A percentile compares a stretch with the other conserved stretches of the same genome.
Conservation (phyloP, 2,329 filamentous ascomycete species). For the Fusarium sp. region DNA sequence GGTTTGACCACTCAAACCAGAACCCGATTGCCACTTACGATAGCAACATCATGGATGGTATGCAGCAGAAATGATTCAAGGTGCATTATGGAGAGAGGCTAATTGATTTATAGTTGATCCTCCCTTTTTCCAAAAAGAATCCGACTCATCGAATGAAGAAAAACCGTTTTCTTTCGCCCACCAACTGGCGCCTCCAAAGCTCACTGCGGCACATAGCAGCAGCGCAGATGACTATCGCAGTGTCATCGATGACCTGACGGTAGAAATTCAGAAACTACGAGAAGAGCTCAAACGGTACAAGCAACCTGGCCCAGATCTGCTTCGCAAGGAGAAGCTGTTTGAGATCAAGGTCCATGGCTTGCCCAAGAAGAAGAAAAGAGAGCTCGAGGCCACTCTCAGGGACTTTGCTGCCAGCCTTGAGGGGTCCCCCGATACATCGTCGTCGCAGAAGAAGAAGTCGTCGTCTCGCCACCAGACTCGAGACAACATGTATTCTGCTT, state of each 20-base stretch:
- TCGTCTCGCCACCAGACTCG: constrained; percentile 54
- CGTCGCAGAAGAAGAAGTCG: constrained; percentile 53
- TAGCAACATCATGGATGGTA: constrained; percentile 61
- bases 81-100: background rate
- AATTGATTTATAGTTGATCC: constrained; percentile 56
- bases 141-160: constrained; percentile 64
- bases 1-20: constrained; percentile 67
- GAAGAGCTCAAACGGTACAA: constrained; percentile 79
- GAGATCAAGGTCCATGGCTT: constrained; percentile 84
- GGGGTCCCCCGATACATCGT: constrained; percentile 57
- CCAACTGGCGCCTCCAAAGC: constrained; percentile 44
- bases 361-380: constrained; percentile 77
- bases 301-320: constrained; percentile 71
- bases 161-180: constrained; percentile 41
- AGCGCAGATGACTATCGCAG: constrained; percentile 81
- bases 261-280: constrained; percentile 84
- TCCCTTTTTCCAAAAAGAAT: constrained; percentile 66
- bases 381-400: constrained; percentile 78
- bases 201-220: constrained; percentile 61
- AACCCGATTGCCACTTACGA: constrained; percentile 59
- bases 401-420: constrained; percentile 76
- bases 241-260: constrained; percentile 88
- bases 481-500: constrained; percentile 54
- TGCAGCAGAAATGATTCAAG: background rate
- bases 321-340: constrained; percentile 82